Evolutionary conservation across 257 asterid species (phyloP), one percentile per base, ranked within the genome.

Genomic region (Petunia axillaris): DNA sequence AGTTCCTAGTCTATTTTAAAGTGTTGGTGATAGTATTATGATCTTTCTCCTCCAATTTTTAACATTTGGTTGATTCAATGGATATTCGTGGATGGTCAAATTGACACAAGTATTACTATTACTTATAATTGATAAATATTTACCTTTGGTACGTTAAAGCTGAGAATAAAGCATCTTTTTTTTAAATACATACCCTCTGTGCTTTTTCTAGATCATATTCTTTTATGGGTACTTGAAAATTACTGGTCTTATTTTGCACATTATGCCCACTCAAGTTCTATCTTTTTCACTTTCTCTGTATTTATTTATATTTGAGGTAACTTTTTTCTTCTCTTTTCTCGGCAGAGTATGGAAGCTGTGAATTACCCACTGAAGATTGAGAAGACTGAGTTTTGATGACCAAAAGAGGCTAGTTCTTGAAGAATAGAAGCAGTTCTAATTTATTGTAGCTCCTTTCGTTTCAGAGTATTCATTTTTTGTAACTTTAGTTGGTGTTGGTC

Each of bases 311-410:
- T 14, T 44, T 6, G 2, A 2, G 11, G 4, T 40, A 68, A 52
- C 37, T 6, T 36, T 10, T 48, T 10, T 60, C 4, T 3, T 16
- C 6, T 16, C 58, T 37, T 84, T 25, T 13, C 1, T 64, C 75
- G 88, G 67, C 81, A 94, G 98, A 88, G 80, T 94, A 84, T 75
- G 98, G 97, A 38, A 87, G 86, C 66, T 94, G 98, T 81, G 92
- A 88, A 52, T 85, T 92, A 10, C 92, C 97, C 1, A 81, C 85
- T 52, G 93, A 93, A 83, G 82, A 84, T 76, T 89, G 88, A 76
- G 16, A 62, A 76, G 59, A 9, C 58, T 71, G 60, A 39, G 55
- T n/a, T 80, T 80, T 54, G 66, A 63, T 25, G 36, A n/a, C 81
- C 65, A 46, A 58, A 76, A 76, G 25, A 25, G 25, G 25, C 0